A percentile compares a stretch with the other conserved stretches of the same genome.
Evolutionary conservation across 108 stramenopile species (phyloP).

Genomic region (Phaeodactylum tricornutum): DNA sequence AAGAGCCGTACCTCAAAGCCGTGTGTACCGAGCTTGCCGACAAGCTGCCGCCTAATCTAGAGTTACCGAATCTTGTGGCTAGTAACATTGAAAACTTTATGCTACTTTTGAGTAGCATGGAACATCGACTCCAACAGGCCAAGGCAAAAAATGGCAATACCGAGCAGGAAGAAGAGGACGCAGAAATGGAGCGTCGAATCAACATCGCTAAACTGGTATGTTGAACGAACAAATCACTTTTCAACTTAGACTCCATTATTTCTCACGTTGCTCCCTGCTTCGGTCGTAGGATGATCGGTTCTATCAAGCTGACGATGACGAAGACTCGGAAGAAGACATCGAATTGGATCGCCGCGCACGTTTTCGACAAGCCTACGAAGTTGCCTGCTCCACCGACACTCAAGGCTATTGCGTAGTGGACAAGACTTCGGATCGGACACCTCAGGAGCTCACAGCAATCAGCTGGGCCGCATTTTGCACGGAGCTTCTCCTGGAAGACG

Average conservation of each 20-base stretch:
- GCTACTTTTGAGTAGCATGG: slow-evolving; percentile 39
- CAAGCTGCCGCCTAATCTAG: slow-evolving; percentile 28
- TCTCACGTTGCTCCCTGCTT: slow-evolving; percentile 1
- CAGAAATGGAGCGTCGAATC: slow-evolving; percentile 44
- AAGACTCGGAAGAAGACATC: slow-evolving; percentile 30
- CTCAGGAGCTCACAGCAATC: slow-evolving; percentile 62
- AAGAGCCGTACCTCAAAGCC: slow-evolving; percentile 56
- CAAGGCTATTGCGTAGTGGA: slow-evolving; percentile 20
- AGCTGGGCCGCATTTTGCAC: slow-evolving; percentile 79
- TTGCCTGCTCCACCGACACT: slow-evolving; percentile 31
- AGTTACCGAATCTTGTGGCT: slow-evolving; percentile 39
- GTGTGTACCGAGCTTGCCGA: slow-evolving; percentile 48
- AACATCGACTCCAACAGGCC: slow-evolving; percentile 23
- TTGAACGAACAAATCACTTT: too few relatives aligned
- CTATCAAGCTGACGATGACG: slow-evolving; percentile 19
- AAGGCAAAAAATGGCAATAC: slow-evolving; percentile 13
- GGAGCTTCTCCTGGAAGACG: slow-evolving; percentile 25
- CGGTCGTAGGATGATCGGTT: slow-evolving; percentile 24
- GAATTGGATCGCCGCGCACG: slow-evolving; percentile 13
- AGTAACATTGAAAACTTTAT: slow-evolving; percentile 48
- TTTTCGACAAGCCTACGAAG: slow-evolving; percentile 20
- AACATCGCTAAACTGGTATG: slow-evolving; percentile 52
- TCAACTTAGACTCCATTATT: not conserved
- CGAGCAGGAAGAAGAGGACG: slow-evolving; percentile 21
- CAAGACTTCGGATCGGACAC: slow-evolving; percentile 15